Evolutionary conservation across 2,329 filamentous ascomycete genomes (phyloP).

Genomic region (Elsinoe perseae): DNA sequence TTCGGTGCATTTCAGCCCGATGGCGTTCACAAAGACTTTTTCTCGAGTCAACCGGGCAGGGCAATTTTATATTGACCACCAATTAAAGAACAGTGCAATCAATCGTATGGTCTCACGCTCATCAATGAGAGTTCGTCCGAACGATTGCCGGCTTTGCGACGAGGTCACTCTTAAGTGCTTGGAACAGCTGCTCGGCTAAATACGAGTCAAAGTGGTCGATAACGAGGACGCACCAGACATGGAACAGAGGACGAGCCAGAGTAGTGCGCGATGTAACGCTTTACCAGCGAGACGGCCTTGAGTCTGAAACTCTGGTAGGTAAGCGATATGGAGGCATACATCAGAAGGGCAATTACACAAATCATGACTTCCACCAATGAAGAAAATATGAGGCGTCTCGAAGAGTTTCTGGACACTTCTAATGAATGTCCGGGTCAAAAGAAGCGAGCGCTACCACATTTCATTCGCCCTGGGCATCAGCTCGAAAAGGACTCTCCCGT

Average conservation of each 20-base stretch:
- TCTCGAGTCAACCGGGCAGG: neutral
- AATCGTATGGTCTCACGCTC: neutral
- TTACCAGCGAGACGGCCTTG: neutral
- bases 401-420: neutral
- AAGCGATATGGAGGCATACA: neutral
- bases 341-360: neutral
- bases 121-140: conserved; percentile 5
- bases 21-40: neutral
- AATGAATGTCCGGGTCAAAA: neutral
- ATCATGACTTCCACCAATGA: conserved; percentile 2
- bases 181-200: conserved; percentile 1
- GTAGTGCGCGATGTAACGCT: neutral
- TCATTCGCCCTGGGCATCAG: neutral
- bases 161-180: neutral
- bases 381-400: neutral
- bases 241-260: neutral
- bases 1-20: neutral
- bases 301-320: conserved; percentile 1
- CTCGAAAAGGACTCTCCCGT: neutral
- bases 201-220: neutral
- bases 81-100: neutral
- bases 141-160: neutral
- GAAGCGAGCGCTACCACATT: neutral
- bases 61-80: neutral
- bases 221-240: too few relatives aligned